Conservation (phyloP, 2,329 filamentous ascomycete species). For the Byssothecium circinans region DNA sequence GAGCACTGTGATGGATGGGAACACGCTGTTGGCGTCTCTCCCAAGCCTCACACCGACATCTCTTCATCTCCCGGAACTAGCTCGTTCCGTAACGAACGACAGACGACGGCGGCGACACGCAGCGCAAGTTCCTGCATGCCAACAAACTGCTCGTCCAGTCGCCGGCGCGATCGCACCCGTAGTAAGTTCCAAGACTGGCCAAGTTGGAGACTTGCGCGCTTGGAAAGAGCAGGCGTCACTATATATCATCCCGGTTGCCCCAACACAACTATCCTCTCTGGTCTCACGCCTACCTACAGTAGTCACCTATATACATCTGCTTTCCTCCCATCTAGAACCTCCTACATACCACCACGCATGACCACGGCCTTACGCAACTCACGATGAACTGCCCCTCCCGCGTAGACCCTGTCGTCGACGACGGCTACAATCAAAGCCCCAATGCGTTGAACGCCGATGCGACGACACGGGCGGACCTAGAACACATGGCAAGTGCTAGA, state of each 20-base stretch:
- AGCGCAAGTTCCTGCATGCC: not conserved
- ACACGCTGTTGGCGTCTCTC: not conserved
- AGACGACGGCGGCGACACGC: not conserved
- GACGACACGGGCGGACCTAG: slow-evolving; percentile 64
- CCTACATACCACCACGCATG: not conserved
- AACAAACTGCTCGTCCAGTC: not conserved
- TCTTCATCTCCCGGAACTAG: not conserved
- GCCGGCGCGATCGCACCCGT: not conserved
- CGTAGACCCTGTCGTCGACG: slow-evolving; percentile 56
- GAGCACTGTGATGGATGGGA: not conserved
- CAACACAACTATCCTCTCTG: not conserved
- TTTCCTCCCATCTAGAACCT: too few relatives aligned
- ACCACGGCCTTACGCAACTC: not conserved
- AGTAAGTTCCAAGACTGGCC: not conserved
- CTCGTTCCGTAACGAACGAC: not conserved
- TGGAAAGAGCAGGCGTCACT: slow-evolving; percentile 1
- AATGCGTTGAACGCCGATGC: slow-evolving; percentile 59
- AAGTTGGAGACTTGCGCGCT: not conserved
- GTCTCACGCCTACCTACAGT: not conserved
- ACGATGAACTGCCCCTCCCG: slow-evolving; percentile 68
- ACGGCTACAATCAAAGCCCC: slow-evolving; percentile 65
- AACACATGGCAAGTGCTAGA: slow-evolving; percentile 61
- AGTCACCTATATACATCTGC: too few relatives aligned
- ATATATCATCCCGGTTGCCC: slow-evolving; percentile 8
- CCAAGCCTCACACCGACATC: slow-evolving; percentile 2